These are phyloP conservation scores for Claviceps arundinis DNA, from an alignment of 2,329 filamentous ascomycete species.

Conservation along the genomic window DNA sequence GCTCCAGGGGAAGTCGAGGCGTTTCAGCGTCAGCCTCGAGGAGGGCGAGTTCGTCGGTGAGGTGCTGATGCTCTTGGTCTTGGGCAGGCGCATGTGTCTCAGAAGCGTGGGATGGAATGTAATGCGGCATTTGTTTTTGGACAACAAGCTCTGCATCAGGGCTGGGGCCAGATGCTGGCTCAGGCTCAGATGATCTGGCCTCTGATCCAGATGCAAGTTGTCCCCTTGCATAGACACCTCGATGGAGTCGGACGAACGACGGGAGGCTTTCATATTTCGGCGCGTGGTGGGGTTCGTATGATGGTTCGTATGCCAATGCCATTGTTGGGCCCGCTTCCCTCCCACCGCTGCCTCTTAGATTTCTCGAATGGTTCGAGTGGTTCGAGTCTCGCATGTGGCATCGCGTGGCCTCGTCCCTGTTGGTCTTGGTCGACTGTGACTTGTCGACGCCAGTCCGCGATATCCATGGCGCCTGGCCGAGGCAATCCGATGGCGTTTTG, in stretches of 20 bases:
- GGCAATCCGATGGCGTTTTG: neutral
- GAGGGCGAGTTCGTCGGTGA: slow-evolving; percentile 27
- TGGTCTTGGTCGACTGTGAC: neutral
- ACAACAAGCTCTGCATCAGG: too few species aligned
- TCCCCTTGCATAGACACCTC: neutral
- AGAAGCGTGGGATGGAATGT: neutral
- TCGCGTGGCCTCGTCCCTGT: neutral
- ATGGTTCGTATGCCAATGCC: neutral
- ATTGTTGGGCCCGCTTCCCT: neutral
- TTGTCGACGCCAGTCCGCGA: slow-evolving; percentile 1
- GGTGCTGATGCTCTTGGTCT: slow-evolving; percentile 7
- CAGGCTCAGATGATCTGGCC: neutral
- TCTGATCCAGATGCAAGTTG: neutral
- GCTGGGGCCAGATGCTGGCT: too few species aligned
- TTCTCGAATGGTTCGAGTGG: too few species aligned
- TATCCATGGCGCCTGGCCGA: neutral
- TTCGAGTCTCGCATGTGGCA: neutral
- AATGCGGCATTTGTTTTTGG: neutral
- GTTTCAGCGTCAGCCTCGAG: slow-evolving; percentile 32
- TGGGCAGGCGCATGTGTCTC: neutral
- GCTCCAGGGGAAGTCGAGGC: slow-evolving; percentile 31
- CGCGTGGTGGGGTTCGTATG: neutral
- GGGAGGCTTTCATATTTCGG: neutral
- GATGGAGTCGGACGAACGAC: neutral
- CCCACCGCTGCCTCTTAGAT: neutral